A percentile compares a stretch with the other conserved stretches of the same genome.
Conservation (phyloP, 306 rosid genomes). For the Pachyrhizus erosus region DNA sequence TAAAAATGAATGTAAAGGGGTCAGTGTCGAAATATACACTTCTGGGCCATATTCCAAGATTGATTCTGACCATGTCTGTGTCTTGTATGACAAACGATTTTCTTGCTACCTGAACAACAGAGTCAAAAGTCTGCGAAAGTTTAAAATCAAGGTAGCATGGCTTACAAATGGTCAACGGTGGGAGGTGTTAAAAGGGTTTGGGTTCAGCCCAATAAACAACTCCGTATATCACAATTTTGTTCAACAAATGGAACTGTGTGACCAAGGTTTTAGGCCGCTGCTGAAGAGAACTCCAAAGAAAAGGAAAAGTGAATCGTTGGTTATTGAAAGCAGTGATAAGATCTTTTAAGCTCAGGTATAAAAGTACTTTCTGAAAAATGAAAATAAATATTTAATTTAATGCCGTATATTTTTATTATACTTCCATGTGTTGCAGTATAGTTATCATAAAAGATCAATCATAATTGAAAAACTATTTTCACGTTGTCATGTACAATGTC, state of each 20-base stretch:
- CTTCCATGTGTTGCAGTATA: no score
- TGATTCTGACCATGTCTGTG: not conserved
- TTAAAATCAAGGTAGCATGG: not conserved
- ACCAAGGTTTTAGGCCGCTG: no score
- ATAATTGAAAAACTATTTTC: no score
- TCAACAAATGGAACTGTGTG: not conserved
- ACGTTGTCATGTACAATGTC: no score
- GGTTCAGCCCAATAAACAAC: not conserved
- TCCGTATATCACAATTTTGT: not conserved
- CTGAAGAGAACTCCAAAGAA: no score
- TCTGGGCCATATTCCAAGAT: not conserved
- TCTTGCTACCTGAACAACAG: not conserved
- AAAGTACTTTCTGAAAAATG: no score
- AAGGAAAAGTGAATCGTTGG: no score
- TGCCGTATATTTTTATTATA: no score
- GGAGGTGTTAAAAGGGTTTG: not conserved
- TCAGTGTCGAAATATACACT: not conserved
- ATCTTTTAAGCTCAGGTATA: no score
- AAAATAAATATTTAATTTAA: no score
- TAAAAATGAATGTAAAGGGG: not conserved
- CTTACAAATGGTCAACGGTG: not conserved
- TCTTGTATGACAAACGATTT: not conserved
- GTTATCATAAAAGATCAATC: no score
- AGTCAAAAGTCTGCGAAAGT: not conserved
- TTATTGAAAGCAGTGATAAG: no score